Percentiles rank a stretch among this genome's conserved stretches.
Evolutionary conservation across 164 flowering plant genomes (phyloP).

Genomic region (Hamamelis virginiana): DNA sequence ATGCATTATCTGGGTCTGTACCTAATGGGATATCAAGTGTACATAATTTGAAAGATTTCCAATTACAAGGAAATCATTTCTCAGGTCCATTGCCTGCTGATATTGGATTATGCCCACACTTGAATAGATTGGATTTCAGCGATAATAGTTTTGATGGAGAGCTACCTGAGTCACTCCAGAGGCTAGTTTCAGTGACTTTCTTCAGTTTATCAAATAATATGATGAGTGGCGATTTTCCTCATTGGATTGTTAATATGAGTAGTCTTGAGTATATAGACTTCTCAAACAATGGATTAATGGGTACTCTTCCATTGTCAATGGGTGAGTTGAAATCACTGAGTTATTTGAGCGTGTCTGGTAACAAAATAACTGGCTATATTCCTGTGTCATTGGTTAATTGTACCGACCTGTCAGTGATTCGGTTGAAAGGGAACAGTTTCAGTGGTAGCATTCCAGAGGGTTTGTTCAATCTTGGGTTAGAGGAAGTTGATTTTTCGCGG

Average conservation of each 20-base stretch:
- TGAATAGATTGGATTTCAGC: slow-evolving; percentile 54
- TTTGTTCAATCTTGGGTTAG: slow-evolving; percentile 64
- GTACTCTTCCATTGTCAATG: slow-evolving; percentile 54
- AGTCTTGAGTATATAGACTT: slow-evolving; percentile 58
- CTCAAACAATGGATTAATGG: slow-evolving; percentile 51
- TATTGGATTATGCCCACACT: slow-evolving; percentile 70
- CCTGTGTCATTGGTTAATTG: slow-evolving; percentile 55
- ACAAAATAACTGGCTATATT: slow-evolving; percentile 52
- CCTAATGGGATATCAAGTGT: slow-evolving; percentile 50
- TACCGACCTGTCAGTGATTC: slow-evolving; percentile 36
- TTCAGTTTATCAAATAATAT: slow-evolving; percentile 49
- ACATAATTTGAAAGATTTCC: slow-evolving; percentile 63
- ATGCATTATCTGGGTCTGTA: slow-evolving; percentile 56
- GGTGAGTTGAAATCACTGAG: slow-evolving; percentile 56
- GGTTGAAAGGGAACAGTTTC: slow-evolving; percentile 52
- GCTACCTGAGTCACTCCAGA: slow-evolving; percentile 53
- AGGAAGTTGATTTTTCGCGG: slow-evolving; percentile 62
- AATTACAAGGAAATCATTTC: slow-evolving; percentile 55
- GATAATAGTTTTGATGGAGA: slow-evolving; percentile 52
- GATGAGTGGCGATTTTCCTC: slow-evolving; percentile 59
- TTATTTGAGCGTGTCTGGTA: slow-evolving; percentile 49
- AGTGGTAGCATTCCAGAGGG: slow-evolving; percentile 72
- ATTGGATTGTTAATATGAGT: slow-evolving; percentile 60
- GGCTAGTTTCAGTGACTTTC: slow-evolving; percentile 36
- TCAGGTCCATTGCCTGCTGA: slow-evolving; percentile 67